Evolutionary conservation across 2,329 filamentous ascomycete species (phyloP).

Genomic region (Paraphaeosphaeria minitans): DNA sequence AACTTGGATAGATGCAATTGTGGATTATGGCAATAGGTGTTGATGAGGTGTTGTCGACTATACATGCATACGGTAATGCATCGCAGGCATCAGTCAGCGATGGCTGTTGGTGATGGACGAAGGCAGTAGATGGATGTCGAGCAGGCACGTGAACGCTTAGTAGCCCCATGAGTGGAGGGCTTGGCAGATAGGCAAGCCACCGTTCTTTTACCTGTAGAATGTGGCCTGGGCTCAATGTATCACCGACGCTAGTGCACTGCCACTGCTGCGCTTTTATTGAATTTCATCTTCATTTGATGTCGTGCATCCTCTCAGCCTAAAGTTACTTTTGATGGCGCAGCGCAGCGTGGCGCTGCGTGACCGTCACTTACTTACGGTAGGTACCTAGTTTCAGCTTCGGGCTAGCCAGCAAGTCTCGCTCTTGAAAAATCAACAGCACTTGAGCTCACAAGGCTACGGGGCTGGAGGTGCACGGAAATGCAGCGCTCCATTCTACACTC

Average conservation of each 20-base stretch:
- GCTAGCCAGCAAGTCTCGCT: background rate
- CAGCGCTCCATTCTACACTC: background rate
- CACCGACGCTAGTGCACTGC: background rate
- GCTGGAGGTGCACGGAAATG: background rate
- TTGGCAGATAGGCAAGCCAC: background rate
- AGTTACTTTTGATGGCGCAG: background rate
- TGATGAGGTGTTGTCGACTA: background rate
- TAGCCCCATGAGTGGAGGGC: background rate
- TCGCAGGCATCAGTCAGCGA: constrained; percentile 6
- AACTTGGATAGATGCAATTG: background rate
- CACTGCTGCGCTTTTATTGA: background rate
- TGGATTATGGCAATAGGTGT: background rate
- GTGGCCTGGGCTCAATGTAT: background rate
- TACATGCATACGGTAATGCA: background rate
- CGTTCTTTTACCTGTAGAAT: background rate
- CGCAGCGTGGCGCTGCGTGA: background rate
- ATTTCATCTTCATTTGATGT: constrained; percentile 3
- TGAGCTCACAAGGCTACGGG: background rate
- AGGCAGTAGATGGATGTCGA: constrained; percentile 15
- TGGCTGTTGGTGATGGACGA: background rate
- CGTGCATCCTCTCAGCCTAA: background rate
- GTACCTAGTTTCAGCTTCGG: background rate
- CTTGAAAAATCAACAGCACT: background rate
- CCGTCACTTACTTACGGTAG: too few relatives aligned
- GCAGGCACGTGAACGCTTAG: constrained; percentile 9